Percentiles rank a stretch among this genome's conserved stretches.
These are phyloP conservation scores for Aspergillus proliferans DNA, from an alignment of 2,329 filamentous ascomycete species.

Conservation along the genomic window DNA sequence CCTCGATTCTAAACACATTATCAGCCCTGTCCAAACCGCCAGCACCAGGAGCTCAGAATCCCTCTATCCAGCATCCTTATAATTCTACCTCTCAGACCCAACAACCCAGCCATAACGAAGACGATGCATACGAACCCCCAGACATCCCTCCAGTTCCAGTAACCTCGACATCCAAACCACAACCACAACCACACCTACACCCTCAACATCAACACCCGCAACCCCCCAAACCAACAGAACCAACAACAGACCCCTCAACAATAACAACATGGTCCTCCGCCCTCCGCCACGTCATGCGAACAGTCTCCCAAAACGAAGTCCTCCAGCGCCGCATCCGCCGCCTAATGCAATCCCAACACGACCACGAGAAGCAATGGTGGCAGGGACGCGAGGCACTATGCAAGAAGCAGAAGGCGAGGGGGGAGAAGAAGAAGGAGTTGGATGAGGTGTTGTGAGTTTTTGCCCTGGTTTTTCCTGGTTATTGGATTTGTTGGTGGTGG, in stretches of 20 bases:
- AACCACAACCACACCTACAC: neutral
- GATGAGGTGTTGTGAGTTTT: constrained; percentile 49
- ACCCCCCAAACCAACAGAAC: constrained; percentile 2
- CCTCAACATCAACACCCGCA: constrained; percentile 1
- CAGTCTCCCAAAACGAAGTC: constrained; percentile 41
- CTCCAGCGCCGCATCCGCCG: constrained; percentile 43
- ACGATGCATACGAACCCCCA: constrained; percentile 15
- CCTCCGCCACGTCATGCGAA: constrained; percentile 46
- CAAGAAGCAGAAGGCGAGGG: constrained; percentile 46
- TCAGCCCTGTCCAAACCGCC: constrained; percentile 26
- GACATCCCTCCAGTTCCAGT: constrained; percentile 5
- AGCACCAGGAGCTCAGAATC: neutral
- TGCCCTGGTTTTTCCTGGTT: neutral
- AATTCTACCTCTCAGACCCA: neutral
- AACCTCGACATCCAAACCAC: neutral
- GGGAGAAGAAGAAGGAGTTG: constrained; percentile 48
- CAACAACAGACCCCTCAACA: constrained; percentile 34
- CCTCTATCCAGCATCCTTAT: neutral
- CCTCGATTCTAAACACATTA: constrained; percentile 37
- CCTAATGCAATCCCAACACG: constrained; percentile 58
- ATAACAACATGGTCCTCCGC: constrained; percentile 50
- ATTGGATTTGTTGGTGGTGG: neutral
- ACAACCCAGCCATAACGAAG: neutral
- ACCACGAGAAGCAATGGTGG: constrained; percentile 59
- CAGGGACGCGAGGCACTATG: constrained; percentile 47